These are phyloP conservation scores for Solanum sitiens DNA, from an alignment of 257 asterid genomes.

Conservation along the genomic window DNA sequence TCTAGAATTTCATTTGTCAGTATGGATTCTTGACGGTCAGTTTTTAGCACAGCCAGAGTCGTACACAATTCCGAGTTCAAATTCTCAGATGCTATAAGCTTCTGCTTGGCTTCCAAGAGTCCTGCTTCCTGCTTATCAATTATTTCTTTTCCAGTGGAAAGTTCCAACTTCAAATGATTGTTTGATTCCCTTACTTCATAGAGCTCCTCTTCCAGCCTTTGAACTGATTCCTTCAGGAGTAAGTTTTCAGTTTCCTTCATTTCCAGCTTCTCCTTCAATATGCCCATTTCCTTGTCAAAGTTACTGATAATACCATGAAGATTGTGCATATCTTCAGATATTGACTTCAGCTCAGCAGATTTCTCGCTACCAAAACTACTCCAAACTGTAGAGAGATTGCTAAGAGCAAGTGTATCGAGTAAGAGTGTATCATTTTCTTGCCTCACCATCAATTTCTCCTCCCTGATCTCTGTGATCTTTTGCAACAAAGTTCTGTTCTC, in stretches of 20 bases:
- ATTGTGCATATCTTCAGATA: constrained; percentile 37
- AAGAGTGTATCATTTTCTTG: constrained; percentile 43
- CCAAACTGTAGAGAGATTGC: constrained; percentile 33
- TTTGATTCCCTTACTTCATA: constrained; percentile 32
- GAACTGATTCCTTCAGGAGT: constrained; percentile 42
- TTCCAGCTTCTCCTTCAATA: constrained; percentile 41
- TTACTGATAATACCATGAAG: constrained; percentile 30
- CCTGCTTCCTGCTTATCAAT: constrained; percentile 35
- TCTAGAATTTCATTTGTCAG: constrained; percentile 32
- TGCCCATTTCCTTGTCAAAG: constrained; percentile 36
- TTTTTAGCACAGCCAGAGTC: constrained; percentile 39
- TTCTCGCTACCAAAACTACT: constrained; percentile 42
- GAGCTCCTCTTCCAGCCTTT: constrained; percentile 48
- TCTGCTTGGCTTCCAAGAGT: constrained; percentile 41
- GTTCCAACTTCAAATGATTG: constrained; percentile 32
- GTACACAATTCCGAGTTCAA: constrained; percentile 32
- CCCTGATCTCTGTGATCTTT: constrained; percentile 39
- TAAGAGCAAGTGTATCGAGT: constrained; percentile 36
- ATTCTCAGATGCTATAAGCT: constrained; percentile 46
- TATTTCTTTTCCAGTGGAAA: constrained; percentile 20
- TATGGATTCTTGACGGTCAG: constrained; percentile 31
- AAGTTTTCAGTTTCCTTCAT: constrained; percentile 47
- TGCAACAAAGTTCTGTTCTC: constrained; percentile 45
- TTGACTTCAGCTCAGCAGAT: constrained; percentile 28
- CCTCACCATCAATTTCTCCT: constrained; percentile 44